Base-by-base conservation (phyloP, 2,329 filamentous ascomycete species). In the Talaromyces islandicus region DNA sequence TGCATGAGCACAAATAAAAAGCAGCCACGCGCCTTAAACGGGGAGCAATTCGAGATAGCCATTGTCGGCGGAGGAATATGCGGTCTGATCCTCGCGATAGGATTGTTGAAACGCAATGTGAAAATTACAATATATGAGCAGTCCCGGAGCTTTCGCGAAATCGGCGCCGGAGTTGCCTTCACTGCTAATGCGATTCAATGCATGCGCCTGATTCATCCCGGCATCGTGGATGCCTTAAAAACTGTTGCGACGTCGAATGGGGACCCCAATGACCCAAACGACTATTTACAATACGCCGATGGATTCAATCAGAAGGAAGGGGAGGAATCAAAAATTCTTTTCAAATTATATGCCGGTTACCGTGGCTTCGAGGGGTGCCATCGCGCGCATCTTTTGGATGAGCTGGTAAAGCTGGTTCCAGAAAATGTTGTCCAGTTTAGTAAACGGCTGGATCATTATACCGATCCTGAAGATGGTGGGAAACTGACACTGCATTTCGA, bases 61-160 rank as follows among this genome's bases (percentile, higher is more conserved):
- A 83, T 87, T 41, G 72, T 86, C n/a, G 85, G 85, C 61, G 84
- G 83, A 51, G 84, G 84, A 35, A 85, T 87, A 61, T 80, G 80
- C 24, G 85, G 85, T 24, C 73, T 86, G 14, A 74, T 74, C 11
- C 77, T 86, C 9, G 82, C 81, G 21, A 77, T 83, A 48, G 81
- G 78, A 9, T 78, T 87, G 27, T 66, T 72, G 60, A 69, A 77
- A 59, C 74, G 78, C 60, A 67, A 74, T 38, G 66, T 85, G 29
- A 70, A 73, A 3, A 72, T 83, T 48, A 75, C 76, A 24, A 78
- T 87, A 62, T 87, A 85, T 65, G 85, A 87, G 69, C 76, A 81
- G 9, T 83, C 83, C 0, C 59, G 73, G 0, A 72, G 73, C 17
- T 87, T 87, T 62, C 77, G 76, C 38, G 84, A 86, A 66, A 83